A percentile compares a stretch with the other conserved stretches of the same genome.
Conservation (phyloP, 164 flowering plant genomes). For the Vitis cinerea region DNA sequence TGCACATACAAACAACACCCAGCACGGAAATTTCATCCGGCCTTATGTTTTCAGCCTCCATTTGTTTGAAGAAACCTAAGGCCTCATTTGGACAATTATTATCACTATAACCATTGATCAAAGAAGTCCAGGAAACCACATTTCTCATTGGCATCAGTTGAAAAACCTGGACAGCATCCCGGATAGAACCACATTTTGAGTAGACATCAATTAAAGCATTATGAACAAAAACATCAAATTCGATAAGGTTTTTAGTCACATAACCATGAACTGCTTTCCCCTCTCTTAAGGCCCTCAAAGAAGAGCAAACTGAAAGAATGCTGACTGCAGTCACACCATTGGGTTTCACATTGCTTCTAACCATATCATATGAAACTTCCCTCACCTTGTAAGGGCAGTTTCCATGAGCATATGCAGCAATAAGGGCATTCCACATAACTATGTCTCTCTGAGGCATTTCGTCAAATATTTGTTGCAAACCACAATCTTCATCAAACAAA, state of each 20-base stretch:
- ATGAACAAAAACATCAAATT: conserved; percentile 27
- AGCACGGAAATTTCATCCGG: conserved; percentile 38
- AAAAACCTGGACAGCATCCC: conserved; percentile 23
- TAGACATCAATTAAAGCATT: conserved; percentile 42
- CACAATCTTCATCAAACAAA: conserved; percentile 18
- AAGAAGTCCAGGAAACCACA: conserved; percentile 42
- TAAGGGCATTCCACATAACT: conserved; percentile 34
- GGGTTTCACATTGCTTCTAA: conserved; percentile 16
- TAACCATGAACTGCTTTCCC: conserved; percentile 34
- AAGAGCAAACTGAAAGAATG: conserved; percentile 38
- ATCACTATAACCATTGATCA: conserved; percentile 33
- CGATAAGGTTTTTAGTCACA: conserved; percentile 19
- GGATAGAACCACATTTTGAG: conserved; percentile 30
- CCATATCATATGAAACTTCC: conserved; percentile 16
- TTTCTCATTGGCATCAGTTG: conserved; percentile 29
- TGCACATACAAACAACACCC: conserved; percentile 31
- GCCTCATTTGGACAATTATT: conserved; percentile 22
- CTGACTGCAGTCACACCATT: conserved; percentile 32
- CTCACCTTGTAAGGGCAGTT: conserved; percentile 21
- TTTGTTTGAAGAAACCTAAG: conserved; percentile 24
- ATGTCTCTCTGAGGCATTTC: conserved; percentile 33
- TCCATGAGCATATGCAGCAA: conserved; percentile 25
- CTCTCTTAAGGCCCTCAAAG: conserved; percentile 16
- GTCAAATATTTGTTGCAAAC: conserved; percentile 28
- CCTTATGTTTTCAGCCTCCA: conserved; percentile 29